phyloP scores from a whole-genome alignment of 2,329 filamentous ascomycete species.

The Chalaropsis thielavioides region DNA sequence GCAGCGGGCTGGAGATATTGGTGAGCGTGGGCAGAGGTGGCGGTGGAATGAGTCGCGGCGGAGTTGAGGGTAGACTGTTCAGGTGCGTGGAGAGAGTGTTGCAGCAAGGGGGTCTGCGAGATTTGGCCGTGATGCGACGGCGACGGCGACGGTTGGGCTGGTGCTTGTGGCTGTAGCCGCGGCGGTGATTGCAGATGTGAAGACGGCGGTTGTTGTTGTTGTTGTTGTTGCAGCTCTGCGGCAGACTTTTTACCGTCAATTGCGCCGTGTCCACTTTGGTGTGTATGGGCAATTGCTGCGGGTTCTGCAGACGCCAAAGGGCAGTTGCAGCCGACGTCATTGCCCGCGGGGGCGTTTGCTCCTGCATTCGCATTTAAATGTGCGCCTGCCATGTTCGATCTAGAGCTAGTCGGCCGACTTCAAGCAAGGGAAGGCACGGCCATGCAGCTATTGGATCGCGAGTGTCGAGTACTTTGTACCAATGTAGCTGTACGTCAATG shows the following conservation, averaged over 20 bases:
- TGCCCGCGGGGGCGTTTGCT: neutral
- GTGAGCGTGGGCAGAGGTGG: constrained; percentile 1
- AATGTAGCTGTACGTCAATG: neutral
- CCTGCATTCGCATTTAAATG: neutral
- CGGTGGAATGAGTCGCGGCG: neutral
- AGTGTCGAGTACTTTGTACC: neutral
- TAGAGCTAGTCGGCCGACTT: neutral
- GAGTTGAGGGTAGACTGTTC: constrained; percentile 1
- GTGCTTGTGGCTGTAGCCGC: neutral
- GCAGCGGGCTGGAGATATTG: neutral
- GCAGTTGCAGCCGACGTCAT: neutral
- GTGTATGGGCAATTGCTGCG: neutral
- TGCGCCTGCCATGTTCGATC: constrained; percentile 4
- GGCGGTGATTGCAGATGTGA: neutral
- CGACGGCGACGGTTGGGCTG: neutral
- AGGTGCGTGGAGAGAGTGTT: neutral
- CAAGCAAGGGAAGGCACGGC: neutral
- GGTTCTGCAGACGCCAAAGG: neutral
- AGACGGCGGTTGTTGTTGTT: neutral
- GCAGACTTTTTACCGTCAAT: neutral
- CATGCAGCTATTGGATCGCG: neutral
- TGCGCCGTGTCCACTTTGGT: neutral
- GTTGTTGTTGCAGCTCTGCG: neutral
- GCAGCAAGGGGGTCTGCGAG: neutral
- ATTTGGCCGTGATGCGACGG: neutral